These are phyloP conservation scores for Leccinellum luteum DNA, from an alignment of 768 basidiomycete species.

Conservation along the genomic window DNA sequence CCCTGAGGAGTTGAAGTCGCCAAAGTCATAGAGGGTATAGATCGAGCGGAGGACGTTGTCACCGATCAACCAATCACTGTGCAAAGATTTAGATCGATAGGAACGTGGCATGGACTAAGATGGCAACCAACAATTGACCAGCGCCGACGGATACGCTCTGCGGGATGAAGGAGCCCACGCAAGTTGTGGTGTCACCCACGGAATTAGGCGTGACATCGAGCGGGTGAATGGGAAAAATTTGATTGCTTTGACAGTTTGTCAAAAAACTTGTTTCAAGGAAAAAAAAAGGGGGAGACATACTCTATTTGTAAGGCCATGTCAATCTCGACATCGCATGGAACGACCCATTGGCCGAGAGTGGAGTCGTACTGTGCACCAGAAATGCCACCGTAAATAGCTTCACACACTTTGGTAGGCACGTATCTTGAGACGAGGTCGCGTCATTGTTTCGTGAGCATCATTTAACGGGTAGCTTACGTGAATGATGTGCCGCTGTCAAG, in stretches of 20 bases:
- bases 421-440: constrained; percentile 46
- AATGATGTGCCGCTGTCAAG: constrained; percentile 84
- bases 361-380: constrained; percentile 60
- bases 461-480: constrained; percentile 46
- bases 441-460: constrained; percentile 1
- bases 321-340: constrained; percentile 74
- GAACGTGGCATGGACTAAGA: background rate
- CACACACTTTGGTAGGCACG: constrained; percentile 58
- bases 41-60: constrained; percentile 82
- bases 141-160: constrained; percentile 53
- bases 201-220: constrained; percentile 63
- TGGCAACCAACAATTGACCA: constrained; percentile 60
- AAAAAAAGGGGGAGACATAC: constrained; percentile 39
- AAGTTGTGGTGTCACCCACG: constrained; percentile 44
- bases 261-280: constrained; percentile 7
- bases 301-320: constrained; percentile 77
- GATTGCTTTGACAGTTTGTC: constrained; percentile 46
- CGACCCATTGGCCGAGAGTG: constrained; percentile 56
- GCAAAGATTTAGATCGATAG: constrained; percentile 6
- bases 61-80: constrained; percentile 79
- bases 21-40: constrained; percentile 83
- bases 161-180: constrained; percentile 77
- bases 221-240: constrained; percentile 76
- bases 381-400: constrained; percentile 67
- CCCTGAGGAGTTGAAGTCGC: constrained; percentile 65